Conservation (phyloP, 805 yeast genomes). For the Cyberlindnera americana region DNA sequence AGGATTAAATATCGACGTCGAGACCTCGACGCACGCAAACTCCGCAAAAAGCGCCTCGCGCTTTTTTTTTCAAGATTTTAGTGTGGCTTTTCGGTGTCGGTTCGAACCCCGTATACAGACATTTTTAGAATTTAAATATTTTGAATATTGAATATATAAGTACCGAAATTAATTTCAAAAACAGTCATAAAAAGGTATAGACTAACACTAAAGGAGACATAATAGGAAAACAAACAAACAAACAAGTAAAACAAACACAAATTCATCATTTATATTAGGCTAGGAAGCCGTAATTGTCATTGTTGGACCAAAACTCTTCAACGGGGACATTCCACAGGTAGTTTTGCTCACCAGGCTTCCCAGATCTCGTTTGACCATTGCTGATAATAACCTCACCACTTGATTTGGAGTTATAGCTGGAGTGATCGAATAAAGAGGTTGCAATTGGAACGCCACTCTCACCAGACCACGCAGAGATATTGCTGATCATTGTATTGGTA, state of each 20-base stretch:
- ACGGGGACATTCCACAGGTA: conserved; percentile 31
- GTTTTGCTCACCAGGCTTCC: conserved; percentile 9
- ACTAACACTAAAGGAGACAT: too few species aligned
- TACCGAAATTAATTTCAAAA: too few species aligned
- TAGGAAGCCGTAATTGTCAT: conserved; percentile 46
- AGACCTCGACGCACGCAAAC: neutral
- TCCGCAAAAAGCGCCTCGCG: neutral
- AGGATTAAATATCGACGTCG: too few species aligned
- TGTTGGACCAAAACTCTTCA: conserved; percentile 47
- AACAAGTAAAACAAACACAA: too few species aligned
- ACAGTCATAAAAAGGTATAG: too few species aligned
- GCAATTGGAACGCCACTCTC: conserved; percentile 35
- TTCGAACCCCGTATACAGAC: too few species aligned
- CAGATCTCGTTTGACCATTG: conserved; percentile 1
- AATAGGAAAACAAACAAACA: too few species aligned
- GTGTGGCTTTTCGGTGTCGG: too few species aligned
- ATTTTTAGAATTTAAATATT: too few species aligned
- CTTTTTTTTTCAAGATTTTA: too few species aligned
- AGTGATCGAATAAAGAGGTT: conserved; percentile 26
- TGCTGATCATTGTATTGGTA: conserved; percentile 57
- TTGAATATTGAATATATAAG: neutral
- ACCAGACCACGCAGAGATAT: conserved; percentile 59
- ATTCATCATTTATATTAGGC: conserved; percentile 23
- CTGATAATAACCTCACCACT: conserved; percentile 6
- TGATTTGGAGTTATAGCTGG: conserved; percentile 10